Conservation (phyloP, 352 stramenopile species). For the Peronospora farinosa region DNA sequence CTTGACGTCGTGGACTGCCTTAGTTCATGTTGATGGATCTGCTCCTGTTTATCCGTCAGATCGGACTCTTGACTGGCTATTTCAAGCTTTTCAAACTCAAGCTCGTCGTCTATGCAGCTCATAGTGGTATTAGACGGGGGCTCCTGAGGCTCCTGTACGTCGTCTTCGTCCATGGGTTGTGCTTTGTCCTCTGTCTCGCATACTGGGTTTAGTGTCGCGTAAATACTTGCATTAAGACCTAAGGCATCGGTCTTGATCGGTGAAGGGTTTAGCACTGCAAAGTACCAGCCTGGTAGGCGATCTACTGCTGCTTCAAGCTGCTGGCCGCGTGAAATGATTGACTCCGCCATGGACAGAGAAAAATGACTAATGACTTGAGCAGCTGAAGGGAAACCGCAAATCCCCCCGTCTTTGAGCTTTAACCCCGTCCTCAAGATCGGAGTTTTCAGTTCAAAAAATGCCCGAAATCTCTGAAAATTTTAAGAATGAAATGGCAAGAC, state of each 20-base stretch:
- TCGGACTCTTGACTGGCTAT: slow-evolving; percentile 12
- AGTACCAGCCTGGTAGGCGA: slow-evolving; percentile 60
- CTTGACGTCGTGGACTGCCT: slow-evolving; percentile 31
- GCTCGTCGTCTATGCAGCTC: slow-evolving; percentile 30
- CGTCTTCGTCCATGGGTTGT: slow-evolving; percentile 31
- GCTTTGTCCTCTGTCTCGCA: slow-evolving; percentile 33
- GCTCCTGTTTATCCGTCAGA: slow-evolving; percentile 2
- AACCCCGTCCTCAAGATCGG: slow-evolving; percentile 10
- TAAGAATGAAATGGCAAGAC: background rate
- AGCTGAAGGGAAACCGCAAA: slow-evolving; percentile 13
- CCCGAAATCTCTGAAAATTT: slow-evolving; percentile 3
- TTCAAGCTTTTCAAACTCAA: slow-evolving; percentile 24
- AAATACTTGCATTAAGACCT: slow-evolving; percentile 6
- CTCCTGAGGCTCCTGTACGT: slow-evolving; percentile 15
- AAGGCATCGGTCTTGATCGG: slow-evolving; percentile 13
- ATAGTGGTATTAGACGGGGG: slow-evolving; percentile 24
- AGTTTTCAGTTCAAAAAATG: slow-evolving; percentile 1
- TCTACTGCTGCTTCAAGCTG: slow-evolving; percentile 68
- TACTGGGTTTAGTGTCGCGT: slow-evolving; percentile 23
- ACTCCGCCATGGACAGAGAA: slow-evolving; percentile 20
- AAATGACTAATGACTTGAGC: slow-evolving; percentile 28
- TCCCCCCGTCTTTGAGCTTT: slow-evolving; percentile 23
- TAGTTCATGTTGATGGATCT: slow-evolving; percentile 18
- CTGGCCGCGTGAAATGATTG: slow-evolving; percentile 40
- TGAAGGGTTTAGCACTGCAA: slow-evolving; percentile 27